Conservation (phyloP, 2,329 filamentous ascomycete genomes). For the Xylariales sp. region DNA sequence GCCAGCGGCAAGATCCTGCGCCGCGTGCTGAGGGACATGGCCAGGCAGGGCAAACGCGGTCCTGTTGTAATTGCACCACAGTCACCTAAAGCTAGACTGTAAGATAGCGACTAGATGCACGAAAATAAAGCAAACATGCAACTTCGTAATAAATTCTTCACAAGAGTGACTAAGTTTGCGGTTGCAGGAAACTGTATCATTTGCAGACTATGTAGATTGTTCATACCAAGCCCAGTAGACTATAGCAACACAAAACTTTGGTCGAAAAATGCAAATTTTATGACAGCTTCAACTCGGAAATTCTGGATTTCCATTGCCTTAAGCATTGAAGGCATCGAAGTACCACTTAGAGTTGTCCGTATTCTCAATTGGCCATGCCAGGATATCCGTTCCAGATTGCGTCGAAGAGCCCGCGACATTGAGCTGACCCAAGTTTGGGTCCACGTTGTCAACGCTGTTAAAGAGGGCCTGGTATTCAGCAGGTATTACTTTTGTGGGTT, state of each 20-base stretch:
- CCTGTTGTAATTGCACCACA: conserved; percentile 17
- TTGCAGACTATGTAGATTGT: no score
- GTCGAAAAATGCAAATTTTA: no score
- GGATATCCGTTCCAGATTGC: conserved; percentile 9
- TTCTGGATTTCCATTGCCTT: no score
- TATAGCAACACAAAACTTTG: no score
- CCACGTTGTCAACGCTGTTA: conserved; percentile 8
- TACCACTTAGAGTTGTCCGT: conserved; percentile 11
- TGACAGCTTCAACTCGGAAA: no score
- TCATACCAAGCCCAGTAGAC: no score
- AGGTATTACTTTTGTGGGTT: background rate
- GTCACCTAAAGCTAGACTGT: conserved; percentile 28
- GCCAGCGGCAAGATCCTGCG: conserved; percentile 58
- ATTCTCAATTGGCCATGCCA: conserved; percentile 7
- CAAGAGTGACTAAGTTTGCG: no score
- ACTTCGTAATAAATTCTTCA: no score
- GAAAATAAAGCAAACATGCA: no score
- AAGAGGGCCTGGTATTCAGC: background rate
- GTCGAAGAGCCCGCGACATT: conserved; percentile 7
- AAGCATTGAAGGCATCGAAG: no score
- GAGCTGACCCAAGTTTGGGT: conserved; percentile 8
- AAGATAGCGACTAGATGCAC: no score
- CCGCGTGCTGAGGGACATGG: conserved; percentile 41
- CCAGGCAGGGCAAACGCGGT: conserved; percentile 18
- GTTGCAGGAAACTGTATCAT: no score